phyloP scores from a whole-genome alignment of 352 stramenopile genomes.

The Thraustochytrium sp. region DNA sequence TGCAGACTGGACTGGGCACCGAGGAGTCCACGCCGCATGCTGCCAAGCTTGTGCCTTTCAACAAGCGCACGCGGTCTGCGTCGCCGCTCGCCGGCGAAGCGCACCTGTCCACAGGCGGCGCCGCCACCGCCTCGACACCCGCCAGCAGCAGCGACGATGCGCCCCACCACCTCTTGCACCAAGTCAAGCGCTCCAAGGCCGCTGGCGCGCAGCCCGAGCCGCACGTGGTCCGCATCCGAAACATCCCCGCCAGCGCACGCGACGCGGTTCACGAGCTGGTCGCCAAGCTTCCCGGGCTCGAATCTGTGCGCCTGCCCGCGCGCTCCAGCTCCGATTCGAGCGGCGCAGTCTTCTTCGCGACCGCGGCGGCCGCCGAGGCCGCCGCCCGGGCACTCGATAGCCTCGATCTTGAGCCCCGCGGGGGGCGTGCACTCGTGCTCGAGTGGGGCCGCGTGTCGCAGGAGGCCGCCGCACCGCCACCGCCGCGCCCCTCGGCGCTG shows the following conservation, averaged over 20 bases:
- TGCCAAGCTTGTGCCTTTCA: not conserved
- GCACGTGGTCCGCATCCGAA: not conserved
- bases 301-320: not conserved
- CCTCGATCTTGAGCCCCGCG: not conserved
- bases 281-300: not conserved
- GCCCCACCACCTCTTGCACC: not conserved
- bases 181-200: conserved; percentile 2
- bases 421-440: not conserved
- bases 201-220: not conserved
- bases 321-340: not conserved
- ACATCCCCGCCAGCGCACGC: not conserved
- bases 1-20: not conserved
- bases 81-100: not conserved
- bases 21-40: not conserved
- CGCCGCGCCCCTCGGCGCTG: no score
- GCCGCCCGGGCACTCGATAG: not conserved
- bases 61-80: conserved; percentile 7
- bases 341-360: not conserved
- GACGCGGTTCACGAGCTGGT: not conserved
- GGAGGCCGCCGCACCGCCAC: not conserved
- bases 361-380: not conserved
- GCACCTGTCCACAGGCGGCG: not conserved
- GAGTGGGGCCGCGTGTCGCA: not conserved
- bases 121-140: not conserved
- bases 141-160: not conserved